phyloP scores from a whole-genome alignment of 768 basidiomycete genomes.

The Amanita pseudoporphyria region DNA sequence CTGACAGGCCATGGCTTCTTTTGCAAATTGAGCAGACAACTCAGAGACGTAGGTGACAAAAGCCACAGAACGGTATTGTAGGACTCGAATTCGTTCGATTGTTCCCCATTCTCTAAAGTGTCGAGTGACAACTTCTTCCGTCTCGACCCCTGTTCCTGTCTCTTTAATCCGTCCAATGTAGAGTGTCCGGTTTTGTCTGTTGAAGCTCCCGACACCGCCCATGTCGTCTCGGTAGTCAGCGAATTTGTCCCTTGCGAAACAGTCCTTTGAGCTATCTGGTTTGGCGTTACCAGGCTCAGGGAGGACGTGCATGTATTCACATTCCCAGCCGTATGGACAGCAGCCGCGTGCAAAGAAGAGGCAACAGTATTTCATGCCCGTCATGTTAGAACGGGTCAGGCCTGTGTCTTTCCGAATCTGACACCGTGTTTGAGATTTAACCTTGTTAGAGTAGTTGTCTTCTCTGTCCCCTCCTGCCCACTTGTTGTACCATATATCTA shows the following conservation, averaged over 20 bases:
- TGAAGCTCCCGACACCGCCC: slow-evolving; percentile 98
- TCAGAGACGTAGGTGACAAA: slow-evolving; percentile 94
- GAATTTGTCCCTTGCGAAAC: slow-evolving; percentile 96
- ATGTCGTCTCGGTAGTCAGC: slow-evolving; percentile 97
- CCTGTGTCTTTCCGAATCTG: slow-evolving; percentile 83
- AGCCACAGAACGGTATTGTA: slow-evolving; percentile 91
- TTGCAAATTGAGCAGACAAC: slow-evolving; percentile 86
- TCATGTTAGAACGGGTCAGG: slow-evolving; percentile 90
- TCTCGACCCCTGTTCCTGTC: slow-evolving; percentile 79
- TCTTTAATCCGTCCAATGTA: slow-evolving; percentile 95
- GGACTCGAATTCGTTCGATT: slow-evolving; percentile 84
- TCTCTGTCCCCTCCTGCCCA: slow-evolving; percentile 99
- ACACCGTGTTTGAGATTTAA: slow-evolving; percentile 89
- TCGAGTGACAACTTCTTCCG: slow-evolving; percentile 80
- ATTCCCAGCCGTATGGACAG: slow-evolving; percentile 98
- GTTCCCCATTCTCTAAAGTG: slow-evolving; percentile 97
- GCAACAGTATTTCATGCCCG: slow-evolving; percentile 87
- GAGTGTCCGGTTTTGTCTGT: slow-evolving; percentile 85
- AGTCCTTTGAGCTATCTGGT: slow-evolving; percentile 92
- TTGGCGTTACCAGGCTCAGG: slow-evolving; percentile 61
- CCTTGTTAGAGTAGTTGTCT: slow-evolving; percentile 93
- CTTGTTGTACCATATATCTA: slow-evolving; percentile 98
- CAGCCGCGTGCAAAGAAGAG: slow-evolving; percentile 95
- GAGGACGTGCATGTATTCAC: slow-evolving; percentile 88
- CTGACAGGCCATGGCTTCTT: slow-evolving; percentile 98